These are phyloP conservation scores for Ilyonectria robusta DNA, from an alignment of 2,329 filamentous ascomycete species.

Conservation along the genomic window DNA sequence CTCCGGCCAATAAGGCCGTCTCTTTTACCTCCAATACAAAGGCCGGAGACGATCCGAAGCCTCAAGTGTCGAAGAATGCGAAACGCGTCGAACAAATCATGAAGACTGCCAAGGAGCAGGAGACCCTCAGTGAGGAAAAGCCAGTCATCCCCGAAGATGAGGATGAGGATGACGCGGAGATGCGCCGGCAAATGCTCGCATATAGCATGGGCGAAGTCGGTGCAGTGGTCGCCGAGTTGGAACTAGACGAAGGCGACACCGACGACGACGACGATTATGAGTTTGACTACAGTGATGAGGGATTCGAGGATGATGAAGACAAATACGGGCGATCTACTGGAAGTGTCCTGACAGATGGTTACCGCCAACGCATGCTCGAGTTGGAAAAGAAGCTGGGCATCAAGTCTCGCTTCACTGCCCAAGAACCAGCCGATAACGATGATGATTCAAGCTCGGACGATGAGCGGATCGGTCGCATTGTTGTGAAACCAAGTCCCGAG, in stretches of 20 bases:
- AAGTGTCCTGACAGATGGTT: conserved; percentile 78
- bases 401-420: conserved; percentile 64
- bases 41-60: conserved; percentile 54
- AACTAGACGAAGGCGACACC: conserved; percentile 79
- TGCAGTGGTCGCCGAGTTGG: conserved; percentile 91
- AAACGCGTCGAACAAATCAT: conserved; percentile 70
- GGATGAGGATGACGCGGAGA: conserved; percentile 81
- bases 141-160: conserved; percentile 80
- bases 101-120: conserved; percentile 68
- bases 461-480: conserved; percentile 70
- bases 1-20: conserved; percentile 68
- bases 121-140: conserved; percentile 60
- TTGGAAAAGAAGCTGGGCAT: conserved; percentile 83
- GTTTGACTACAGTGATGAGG: conserved; percentile 68
- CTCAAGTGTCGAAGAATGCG: conserved; percentile 57
- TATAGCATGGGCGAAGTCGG: conserved; percentile 93
- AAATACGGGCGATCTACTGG: conserved; percentile 81
- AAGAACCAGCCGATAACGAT: conserved; percentile 63
- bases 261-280: conserved; percentile 70
- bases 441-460: conserved; percentile 51
- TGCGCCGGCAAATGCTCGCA: conserved; percentile 90
- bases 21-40: conserved; percentile 75
- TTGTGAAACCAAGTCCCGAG: conserved; percentile 56
- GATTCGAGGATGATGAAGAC: conserved; percentile 67
- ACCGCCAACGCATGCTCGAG: conserved; percentile 86